phyloP scores from a whole-genome alignment of 202 grass and related monocot genomes.

The Carex sylvatica region DNA sequence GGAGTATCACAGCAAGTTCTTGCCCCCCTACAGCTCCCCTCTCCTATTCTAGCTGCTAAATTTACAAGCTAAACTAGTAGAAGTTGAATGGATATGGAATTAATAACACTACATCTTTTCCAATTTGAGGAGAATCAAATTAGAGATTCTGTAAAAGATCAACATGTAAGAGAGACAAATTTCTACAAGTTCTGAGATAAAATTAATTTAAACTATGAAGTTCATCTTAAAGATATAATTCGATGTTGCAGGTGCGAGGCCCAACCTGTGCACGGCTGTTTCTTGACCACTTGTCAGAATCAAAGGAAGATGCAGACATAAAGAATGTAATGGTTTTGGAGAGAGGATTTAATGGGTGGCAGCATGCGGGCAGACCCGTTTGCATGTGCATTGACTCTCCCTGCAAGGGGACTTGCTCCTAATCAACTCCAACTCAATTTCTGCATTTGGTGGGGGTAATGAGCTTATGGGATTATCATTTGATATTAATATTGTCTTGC shows the following conservation, averaged over 20 bases:
- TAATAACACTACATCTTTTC: not conserved
- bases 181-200: not conserved
- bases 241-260: constrained; percentile 58
- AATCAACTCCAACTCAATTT: not conserved
- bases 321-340: constrained; percentile 75
- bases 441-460: constrained; percentile 1
- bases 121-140: not conserved
- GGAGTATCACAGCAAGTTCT: not conserved
- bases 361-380: constrained; percentile 54
- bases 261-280: constrained; percentile 70
- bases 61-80: not conserved
- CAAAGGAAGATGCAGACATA: constrained; percentile 47
- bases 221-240: not conserved
- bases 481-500: not conserved
- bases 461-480: not conserved
- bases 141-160: not conserved
- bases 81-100: not conserved
- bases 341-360: constrained; percentile 86
- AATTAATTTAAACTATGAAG: not conserved
- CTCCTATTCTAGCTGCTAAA: not conserved
- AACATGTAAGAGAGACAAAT: not conserved
- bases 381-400: constrained; percentile 65
- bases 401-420: constrained; percentile 56
- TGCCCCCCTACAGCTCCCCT: not conserved
- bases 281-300: constrained; percentile 54